Evolutionary conservation across 768 basidiomycete species (phyloP), one percentile per base, ranked within the genome.

Genomic region (Russula brevipes): DNA sequence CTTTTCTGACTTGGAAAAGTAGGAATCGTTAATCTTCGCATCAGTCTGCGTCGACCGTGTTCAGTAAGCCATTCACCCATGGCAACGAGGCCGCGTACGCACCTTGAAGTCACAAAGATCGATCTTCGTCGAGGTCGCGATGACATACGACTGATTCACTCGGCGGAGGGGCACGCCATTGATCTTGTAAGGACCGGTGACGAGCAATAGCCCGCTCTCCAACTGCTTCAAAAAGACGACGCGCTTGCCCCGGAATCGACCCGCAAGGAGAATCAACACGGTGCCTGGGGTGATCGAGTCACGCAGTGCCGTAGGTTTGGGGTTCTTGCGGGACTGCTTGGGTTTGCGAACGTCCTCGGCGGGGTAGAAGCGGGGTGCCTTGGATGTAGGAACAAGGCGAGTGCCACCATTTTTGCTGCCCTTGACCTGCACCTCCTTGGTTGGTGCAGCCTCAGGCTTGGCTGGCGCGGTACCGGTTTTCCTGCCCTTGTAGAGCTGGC

Each of bases 221-320:
- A 98, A 79, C 81, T 95, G 94, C 85, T 97, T 97, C 80, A 99
- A 81, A 79, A 93, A 96, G 61, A 99, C 94, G 68, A 99, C 97
- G 59, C 97, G 87, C 86, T 98, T 98, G 68, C 96, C 96, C 69
- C 91, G 82, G 91, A 92, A 98, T 73, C 94, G 91, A 72, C 97
- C 97, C 65, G 97, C 96, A 71, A 99, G 86, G 70, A 99, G 81
- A 78, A 99, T 98, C 69, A 99, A 81, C 73, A 99, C 83, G 74
- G 94, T 88, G 67, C 97, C 97, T 65, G 94, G 92, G 65, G 87
- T 89, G 80, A 99, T 97, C 70, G 89, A 83, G 59, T 85, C 75
- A 72, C 96, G 93, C 68, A 98, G 85, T 66, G 81, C 79, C 65
- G 93, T 74, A 69, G 89, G 82, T 76, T 88, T 87, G 70, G 84